Evolutionary conservation across 768 basidiomycete genomes (phyloP).

Genomic region (Neoboletus subvelutipes): DNA sequence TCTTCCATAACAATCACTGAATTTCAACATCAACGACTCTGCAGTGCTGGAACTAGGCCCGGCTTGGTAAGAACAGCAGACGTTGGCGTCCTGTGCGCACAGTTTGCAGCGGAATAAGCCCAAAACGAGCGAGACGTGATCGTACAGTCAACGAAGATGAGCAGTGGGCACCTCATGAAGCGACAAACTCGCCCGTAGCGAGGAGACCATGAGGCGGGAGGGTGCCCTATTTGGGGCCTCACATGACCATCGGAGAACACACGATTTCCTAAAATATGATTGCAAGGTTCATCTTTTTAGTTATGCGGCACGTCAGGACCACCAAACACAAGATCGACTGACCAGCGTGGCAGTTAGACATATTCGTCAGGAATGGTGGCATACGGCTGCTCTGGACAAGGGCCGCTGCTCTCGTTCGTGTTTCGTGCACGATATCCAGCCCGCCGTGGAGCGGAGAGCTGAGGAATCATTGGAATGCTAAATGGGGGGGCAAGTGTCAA

Average conservation of each 20-base stretch:
- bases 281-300: conserved; percentile 15
- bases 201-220: conserved; percentile 17
- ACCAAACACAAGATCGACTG: conserved; percentile 9
- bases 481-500: conserved; percentile 9
- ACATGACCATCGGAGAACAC: conserved; percentile 5
- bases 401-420: conserved; percentile 15
- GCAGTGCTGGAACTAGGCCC: conserved; percentile 1
- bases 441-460: conserved; percentile 15
- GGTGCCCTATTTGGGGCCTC: neutral
- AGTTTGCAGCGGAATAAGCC: neutral
- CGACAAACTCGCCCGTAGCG: neutral
- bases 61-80: neutral
- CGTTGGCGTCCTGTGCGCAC: neutral
- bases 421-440: conserved; percentile 24
- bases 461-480: neutral
- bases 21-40: conserved; percentile 17
- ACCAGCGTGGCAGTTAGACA: conserved; percentile 17
- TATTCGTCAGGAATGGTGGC: conserved; percentile 10
- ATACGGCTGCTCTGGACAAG: conserved; percentile 5
- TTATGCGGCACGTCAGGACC: conserved; percentile 6
- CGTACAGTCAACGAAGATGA: neutral
- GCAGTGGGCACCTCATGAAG: neutral
- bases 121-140: neutral
- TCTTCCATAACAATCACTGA: conserved; percentile 30
- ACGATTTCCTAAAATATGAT: conserved; percentile 6